phyloP scores from a whole-genome alignment of 345 rosid genomes.

The Brassica carinata region DNA sequence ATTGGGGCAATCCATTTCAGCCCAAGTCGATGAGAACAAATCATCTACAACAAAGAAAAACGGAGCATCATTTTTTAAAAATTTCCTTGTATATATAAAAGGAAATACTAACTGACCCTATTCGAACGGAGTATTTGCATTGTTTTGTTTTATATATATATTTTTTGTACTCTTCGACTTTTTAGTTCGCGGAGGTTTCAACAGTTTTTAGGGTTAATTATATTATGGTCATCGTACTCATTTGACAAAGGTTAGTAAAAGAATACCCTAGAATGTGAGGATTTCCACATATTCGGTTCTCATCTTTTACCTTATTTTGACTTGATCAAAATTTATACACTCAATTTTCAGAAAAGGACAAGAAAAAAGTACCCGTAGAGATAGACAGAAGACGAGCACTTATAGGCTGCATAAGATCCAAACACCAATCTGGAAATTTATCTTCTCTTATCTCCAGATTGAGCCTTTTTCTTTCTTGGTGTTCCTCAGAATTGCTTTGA shows the following conservation, averaged over 20 bases:
- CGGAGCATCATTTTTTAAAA: not conserved
- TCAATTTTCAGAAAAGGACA: not conserved
- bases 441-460: not conserved
- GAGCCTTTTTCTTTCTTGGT: not conserved
- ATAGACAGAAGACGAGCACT: not conserved
- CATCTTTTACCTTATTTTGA: not conserved
- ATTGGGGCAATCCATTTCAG: not conserved
- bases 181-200: no score
- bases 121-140: not conserved
- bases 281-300: not conserved
- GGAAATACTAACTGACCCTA: not conserved
- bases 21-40: not conserved
- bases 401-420: not conserved
- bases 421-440: not conserved
- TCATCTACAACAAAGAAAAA: not conserved
- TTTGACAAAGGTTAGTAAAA: no score
- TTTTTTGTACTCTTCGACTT: no score
- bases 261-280: no score
- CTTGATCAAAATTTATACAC: not conserved
- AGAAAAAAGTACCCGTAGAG: not conserved
- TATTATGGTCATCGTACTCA: no score
- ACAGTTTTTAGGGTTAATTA: no score
- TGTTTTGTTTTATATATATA: no score
- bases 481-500: not conserved
- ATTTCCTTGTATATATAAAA: no score